Base-by-base conservation (phyloP, 768 basidiomycete species). In the Guyanaporus albipodus region DNA sequence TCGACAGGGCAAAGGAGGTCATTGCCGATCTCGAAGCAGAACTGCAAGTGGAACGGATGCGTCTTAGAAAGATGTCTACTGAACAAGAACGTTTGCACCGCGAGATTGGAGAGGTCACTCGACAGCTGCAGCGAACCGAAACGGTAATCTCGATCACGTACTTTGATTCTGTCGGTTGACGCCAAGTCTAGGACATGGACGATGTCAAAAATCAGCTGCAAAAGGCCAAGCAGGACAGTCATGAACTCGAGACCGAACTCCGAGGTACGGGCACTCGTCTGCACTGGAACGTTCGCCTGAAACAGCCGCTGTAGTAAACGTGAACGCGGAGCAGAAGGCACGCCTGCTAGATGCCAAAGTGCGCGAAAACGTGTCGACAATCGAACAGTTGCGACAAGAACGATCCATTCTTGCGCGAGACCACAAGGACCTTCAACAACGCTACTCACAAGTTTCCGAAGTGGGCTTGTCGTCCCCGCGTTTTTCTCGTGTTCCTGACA, bases 361-460 rank as follows among this genome's bases (percentile, higher is more conserved):
- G 10, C 66, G 74, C 10, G 84, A 87, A 64, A 92, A 90, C 48
- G 66, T 72, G 0, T 77, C 80, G 48, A 77, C 79, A 3, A 86
- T 91, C 38, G 80, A 88, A 22, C 79, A 85, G 24, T 70, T 93
- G 26, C 79, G 91, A 18, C 78, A 85, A 50, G 91, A 93, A 58
- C 84, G 88, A 4, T 76, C 83, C 23, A 61, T 83, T 38, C 77
- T 93, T 21, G 74, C 73, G 8, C 64, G 69, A 14, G 87, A 91
- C 55, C 80, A 91, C 58, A 86, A 85, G 61, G 74, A 78, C 37
- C 73, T 92, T 24, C 87, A 91, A 59, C 74, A 74, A 18, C 79
- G 77, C 17, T 84, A 83, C 54, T 65, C 78, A 4, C 79, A 87
- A 35, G 72, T 78, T 8, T 76, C 84, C 6, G 82, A 89, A 72